A percentile compares a stretch with the other conserved stretches of the same genome.
phyloP scores from a whole-genome alignment of 2,329 filamentous ascomycete genomes.

The Aureobasidium pullulans region DNA sequence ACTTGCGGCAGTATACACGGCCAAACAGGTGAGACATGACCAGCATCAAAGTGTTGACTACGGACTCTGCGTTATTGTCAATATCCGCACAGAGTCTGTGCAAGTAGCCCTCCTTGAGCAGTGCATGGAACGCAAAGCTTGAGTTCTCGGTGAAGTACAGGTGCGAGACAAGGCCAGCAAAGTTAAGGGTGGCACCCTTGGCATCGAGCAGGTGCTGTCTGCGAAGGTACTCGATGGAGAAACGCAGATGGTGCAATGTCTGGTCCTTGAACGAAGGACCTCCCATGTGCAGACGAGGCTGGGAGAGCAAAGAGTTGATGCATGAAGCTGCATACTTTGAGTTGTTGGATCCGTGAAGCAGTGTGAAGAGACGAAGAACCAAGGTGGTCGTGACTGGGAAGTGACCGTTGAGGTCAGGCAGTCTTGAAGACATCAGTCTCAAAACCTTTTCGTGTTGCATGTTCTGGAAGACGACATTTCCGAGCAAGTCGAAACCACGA shows the following conservation, averaged over 20 bases:
- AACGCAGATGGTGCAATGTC: slow-evolving; percentile 68
- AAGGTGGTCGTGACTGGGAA: slow-evolving; percentile 71
- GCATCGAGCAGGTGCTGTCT: slow-evolving; percentile 58
- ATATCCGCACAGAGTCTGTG: slow-evolving; percentile 55
- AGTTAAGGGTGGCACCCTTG: slow-evolving; percentile 60
- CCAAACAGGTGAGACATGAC: slow-evolving; percentile 66
- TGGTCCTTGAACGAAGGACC: slow-evolving; percentile 60
- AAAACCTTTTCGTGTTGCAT: slow-evolving; percentile 54
- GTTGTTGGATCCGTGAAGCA: slow-evolving; percentile 59
- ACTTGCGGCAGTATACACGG: slow-evolving; percentile 46
- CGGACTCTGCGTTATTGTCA: slow-evolving; percentile 40
- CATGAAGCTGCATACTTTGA: slow-evolving; percentile 55
- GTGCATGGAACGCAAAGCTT: slow-evolving; percentile 67
- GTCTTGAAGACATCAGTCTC: slow-evolving; percentile 62
- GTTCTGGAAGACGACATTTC: slow-evolving; percentile 72
- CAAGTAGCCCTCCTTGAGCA: slow-evolving; percentile 66
- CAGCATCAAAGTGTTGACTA: slow-evolving; percentile 56
- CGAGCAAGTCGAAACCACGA: slow-evolving; percentile 71
- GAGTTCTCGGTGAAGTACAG: slow-evolving; percentile 71
- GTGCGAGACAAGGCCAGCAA: slow-evolving; percentile 62
- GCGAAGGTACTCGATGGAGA: slow-evolving; percentile 73
- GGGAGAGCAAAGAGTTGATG: slow-evolving; percentile 60
- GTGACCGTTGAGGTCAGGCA: slow-evolving; percentile 69
- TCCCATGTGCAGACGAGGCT: slow-evolving; percentile 63
- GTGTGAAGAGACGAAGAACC: slow-evolving; percentile 59